phyloP scores from a whole-genome alignment of 129 eudicot genomes.

The Centaurea solstitialis region DNA sequence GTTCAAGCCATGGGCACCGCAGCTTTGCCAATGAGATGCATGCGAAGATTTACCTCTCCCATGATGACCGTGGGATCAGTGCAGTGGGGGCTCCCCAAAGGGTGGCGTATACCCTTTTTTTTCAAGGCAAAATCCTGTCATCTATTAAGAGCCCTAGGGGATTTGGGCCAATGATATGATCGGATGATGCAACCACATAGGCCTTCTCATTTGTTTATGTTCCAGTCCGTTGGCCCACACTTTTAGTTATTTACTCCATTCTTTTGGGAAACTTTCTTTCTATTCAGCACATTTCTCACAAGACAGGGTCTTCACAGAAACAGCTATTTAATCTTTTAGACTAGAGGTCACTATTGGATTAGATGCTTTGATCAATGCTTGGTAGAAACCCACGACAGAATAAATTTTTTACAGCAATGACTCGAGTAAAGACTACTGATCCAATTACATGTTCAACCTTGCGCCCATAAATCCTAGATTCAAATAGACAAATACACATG shows the following conservation, averaged over 20 bases:
- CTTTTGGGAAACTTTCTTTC: too few relatives aligned
- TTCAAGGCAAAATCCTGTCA: too few relatives aligned
- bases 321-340: too few relatives aligned
- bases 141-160: neutral
- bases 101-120: too few relatives aligned
- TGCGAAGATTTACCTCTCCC: too few relatives aligned
- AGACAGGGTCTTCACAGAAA: too few relatives aligned
- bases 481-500: neutral
- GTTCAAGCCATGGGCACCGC: too few relatives aligned
- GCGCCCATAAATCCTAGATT: neutral
- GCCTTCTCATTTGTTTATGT: neutral
- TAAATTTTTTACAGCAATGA: neutral
- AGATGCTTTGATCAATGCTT: neutral
- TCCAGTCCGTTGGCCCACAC: neutral
- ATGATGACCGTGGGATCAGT: too few relatives aligned
- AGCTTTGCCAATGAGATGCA: too few relatives aligned
- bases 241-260: neutral
- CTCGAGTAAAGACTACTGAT: neutral
- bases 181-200: neutral
- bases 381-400: neutral
- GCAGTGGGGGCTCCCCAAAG: too few relatives aligned
- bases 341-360: too few relatives aligned
- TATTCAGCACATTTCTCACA: too few relatives aligned
- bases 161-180: neutral
- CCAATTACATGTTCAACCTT: neutral